Percentiles rank a stretch among this genome's conserved stretches.
phyloP scores from a whole-genome alignment of 768 basidiomycete genomes.

The Russula sp. region DNA sequence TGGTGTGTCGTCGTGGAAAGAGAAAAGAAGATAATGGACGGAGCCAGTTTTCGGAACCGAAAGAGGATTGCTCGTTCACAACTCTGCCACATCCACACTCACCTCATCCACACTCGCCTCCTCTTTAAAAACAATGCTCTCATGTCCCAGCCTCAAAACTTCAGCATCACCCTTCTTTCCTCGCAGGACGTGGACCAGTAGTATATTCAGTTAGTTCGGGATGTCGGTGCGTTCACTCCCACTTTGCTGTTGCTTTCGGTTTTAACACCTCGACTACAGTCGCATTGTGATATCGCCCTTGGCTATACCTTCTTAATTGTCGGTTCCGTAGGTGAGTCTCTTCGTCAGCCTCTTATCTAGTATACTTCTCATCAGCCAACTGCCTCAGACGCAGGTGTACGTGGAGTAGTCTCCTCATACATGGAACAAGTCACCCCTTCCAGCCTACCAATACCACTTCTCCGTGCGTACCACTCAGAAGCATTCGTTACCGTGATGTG shows the following conservation, averaged over 20 bases:
- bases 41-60: neutral
- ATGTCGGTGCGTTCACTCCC: constrained; percentile 15
- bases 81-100: neutral
- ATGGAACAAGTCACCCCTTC: constrained; percentile 1
- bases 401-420: constrained; percentile 14
- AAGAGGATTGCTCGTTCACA: neutral
- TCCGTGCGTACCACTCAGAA: constrained; percentile 9
- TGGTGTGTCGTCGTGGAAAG: neutral
- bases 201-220: neutral
- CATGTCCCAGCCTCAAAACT: neutral
- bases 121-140: neutral
- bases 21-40: neutral
- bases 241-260: neutral
- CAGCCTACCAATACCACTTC: neutral
- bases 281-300: constrained; percentile 4
- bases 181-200: neutral
- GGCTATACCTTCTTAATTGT: constrained; percentile 21
- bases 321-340: constrained; percentile 6
- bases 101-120: too few species aligned
- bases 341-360: neutral
- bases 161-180: too few species aligned
- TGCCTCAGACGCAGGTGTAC: constrained; percentile 13
- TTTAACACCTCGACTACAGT: neutral
- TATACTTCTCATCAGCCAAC: neutral
- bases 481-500: neutral